Conservation (phyloP, 768 basidiomycete species). For the Mycena epipterygia region DNA sequence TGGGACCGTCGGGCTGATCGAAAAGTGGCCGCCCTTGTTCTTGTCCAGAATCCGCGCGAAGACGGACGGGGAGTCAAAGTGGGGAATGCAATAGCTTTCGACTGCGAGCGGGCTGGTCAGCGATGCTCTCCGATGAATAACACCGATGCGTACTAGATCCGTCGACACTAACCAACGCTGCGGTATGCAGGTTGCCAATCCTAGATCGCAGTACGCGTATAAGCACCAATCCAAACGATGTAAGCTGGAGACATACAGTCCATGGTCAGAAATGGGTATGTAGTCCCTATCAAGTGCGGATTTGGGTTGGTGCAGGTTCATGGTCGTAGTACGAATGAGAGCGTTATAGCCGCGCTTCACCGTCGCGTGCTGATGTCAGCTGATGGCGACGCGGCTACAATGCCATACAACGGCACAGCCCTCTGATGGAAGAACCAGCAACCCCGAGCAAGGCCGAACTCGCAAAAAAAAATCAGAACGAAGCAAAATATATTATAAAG, state of each 20-base stretch:
- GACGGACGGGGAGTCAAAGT: slow-evolving; percentile 94
- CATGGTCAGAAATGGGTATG: slow-evolving; percentile 84
- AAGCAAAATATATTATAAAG: not conserved
- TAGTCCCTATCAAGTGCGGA: slow-evolving; percentile 70
- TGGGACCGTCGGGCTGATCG: slow-evolving; percentile 78
- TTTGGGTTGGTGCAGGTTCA: slow-evolving; percentile 69
- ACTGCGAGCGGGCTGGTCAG: slow-evolving; percentile 58
- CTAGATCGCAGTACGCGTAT: slow-evolving; percentile 50
- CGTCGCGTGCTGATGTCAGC: too few species aligned
- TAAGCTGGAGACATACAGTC: slow-evolving; percentile 62
- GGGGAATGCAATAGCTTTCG: slow-evolving; percentile 92
- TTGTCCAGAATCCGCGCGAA: slow-evolving; percentile 93
- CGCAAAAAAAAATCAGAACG: too few species aligned
- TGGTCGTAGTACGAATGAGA: slow-evolving; percentile 34
- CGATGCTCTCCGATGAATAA: not conserved
- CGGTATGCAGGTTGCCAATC: slow-evolving; percentile 88
- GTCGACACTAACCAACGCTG: slow-evolving; percentile 86
- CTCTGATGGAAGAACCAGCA: too few species aligned
- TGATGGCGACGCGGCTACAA: too few species aligned
- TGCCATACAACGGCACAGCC: too few species aligned
- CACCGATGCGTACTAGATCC: slow-evolving; percentile 70
- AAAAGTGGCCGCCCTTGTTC: slow-evolving; percentile 94
- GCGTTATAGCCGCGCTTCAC: not conserved
- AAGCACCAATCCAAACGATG: not conserved
- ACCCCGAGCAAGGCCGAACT: too few species aligned